Base-by-base conservation (phyloP, 2,329 filamentous ascomycete species). In the Ophiostoma quercus region DNA sequence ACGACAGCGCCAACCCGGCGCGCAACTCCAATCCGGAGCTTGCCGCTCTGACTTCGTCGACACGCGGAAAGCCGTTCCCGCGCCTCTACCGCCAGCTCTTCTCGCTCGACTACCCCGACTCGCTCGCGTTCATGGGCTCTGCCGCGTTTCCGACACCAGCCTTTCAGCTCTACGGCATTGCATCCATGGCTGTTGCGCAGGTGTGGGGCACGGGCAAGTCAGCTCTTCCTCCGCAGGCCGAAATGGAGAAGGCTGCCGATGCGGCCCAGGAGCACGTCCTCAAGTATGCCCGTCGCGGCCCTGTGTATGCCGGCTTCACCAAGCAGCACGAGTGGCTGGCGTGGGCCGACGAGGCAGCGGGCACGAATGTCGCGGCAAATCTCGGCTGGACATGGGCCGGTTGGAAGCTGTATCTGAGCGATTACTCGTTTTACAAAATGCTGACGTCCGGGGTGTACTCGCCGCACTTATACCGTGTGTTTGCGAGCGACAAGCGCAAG, bases 21-120 rank as follows among this genome's bases (percentile, higher is more conserved):
- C 51, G 22, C 51, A 57, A 25, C 3, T 11, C n/a, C n/a, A 22
- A 57, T 9, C 51, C 51, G 2, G 8, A 29, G 22, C 51, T 57
- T 11, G 19, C 51, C 22, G 51, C 51, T 1, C 51, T 57, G 9
- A 14, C 51, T 11, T 57, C n/a, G 9, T 57, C n/a, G 9, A 57
- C 51, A 7, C 51, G 51, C 22, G 51, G 77, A 71, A 73, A 77
- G 72, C 12, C 76, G 0, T 76, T 81, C 0, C 76, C 79, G 3
- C 73, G 78, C 0, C 75, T 84, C 1, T 84, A 80, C 68, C 78
- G 79, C 54, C 82, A 83, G 73, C 73, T 83, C 4, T 82, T 84
- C 71, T 81, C 82, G 1, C 76, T 81, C 0, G 74, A 78, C 32
- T 74, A 80, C 32, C 80, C 82, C 3, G 76, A 81, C 11, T 81